Conservation (phyloP, 2,329 filamentous ascomycete genomes). For the Sclerotinia sclerotiorum region DNA sequence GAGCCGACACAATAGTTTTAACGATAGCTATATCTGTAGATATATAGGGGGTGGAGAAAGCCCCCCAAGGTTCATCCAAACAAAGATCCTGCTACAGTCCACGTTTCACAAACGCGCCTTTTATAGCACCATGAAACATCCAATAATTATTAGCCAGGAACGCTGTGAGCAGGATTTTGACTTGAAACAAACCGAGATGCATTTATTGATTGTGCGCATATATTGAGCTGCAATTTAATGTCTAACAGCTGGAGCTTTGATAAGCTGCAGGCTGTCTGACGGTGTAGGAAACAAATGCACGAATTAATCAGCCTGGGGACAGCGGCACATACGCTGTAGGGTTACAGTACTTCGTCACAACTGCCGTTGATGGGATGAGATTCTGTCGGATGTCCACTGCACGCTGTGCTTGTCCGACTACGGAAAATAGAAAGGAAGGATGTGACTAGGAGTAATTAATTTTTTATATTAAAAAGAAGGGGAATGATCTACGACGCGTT, state of each 20-base stretch:
- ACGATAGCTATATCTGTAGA: background rate
- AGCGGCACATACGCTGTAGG: background rate
- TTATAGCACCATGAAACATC: slow-evolving; percentile 17
- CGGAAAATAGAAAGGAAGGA: background rate
- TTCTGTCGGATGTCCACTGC: background rate
- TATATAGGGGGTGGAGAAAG: no score
- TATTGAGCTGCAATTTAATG: background rate
- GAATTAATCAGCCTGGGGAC: background rate
- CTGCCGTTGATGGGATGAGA: background rate
- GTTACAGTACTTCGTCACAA: background rate
- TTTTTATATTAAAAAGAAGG: slow-evolving; percentile 15
- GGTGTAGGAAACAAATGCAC: background rate
- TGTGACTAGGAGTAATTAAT: background rate
- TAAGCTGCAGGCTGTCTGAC: background rate
- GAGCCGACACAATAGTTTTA: background rate
- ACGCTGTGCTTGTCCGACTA: background rate
- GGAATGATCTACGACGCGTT: background rate
- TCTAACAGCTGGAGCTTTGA: background rate
- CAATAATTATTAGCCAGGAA: slow-evolving; percentile 11
- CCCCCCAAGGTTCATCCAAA: slow-evolving; percentile 18
- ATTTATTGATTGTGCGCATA: slow-evolving; percentile 2
- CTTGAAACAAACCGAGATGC: slow-evolving; percentile 7
- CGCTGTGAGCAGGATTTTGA: no score
- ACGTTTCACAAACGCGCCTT: slow-evolving; percentile 13
- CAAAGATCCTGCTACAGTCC: slow-evolving; percentile 10